Conservation (phyloP, 805 yeast species). For the Komagataella populi region DNA sequence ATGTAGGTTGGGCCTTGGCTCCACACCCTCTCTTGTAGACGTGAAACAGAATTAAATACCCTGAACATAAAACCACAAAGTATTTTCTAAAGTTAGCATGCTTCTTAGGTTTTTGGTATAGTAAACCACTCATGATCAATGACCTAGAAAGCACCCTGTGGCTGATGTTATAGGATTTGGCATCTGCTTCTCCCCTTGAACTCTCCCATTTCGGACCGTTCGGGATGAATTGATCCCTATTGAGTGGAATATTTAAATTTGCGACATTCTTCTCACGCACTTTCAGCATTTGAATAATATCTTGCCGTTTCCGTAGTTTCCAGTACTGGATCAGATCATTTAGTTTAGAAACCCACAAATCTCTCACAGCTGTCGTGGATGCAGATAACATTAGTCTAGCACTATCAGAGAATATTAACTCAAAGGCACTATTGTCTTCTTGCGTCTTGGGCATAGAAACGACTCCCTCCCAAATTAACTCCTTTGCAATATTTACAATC, state of each 20-base stretch:
- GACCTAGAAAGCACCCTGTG: conserved; percentile 45
- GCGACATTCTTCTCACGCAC: conserved; percentile 31
- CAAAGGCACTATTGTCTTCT: conserved; percentile 33
- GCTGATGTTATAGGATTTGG: conserved; percentile 38
- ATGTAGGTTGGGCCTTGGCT: conserved; percentile 20
- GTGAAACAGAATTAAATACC: conserved; percentile 46
- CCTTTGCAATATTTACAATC: conserved; percentile 14
- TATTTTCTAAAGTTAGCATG: conserved; percentile 51
- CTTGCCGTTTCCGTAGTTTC: conserved; percentile 31
- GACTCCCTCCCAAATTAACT: conserved; percentile 14
- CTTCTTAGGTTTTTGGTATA: conserved; percentile 59
- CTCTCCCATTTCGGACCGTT: conserved; percentile 37
- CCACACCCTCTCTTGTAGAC: conserved; percentile 23
- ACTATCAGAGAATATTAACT: conserved; percentile 34
- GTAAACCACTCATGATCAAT: conserved; percentile 47
- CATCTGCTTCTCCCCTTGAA: conserved; percentile 38
- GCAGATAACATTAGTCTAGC: conserved; percentile 40
- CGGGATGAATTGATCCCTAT: conserved; percentile 34
- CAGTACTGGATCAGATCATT: conserved; percentile 38
- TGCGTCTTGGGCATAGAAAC: conserved; percentile 8
- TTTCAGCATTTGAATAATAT: conserved; percentile 19
- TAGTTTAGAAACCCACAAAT: conserved; percentile 55
- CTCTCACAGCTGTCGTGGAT: conserved; percentile 29
- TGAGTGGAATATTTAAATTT: conserved; percentile 17
- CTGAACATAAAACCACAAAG: conserved; percentile 58